Evolutionary conservation across 2,329 filamentous ascomycete genomes (phyloP).

Genomic region (Amauroascus verrucosus): DNA sequence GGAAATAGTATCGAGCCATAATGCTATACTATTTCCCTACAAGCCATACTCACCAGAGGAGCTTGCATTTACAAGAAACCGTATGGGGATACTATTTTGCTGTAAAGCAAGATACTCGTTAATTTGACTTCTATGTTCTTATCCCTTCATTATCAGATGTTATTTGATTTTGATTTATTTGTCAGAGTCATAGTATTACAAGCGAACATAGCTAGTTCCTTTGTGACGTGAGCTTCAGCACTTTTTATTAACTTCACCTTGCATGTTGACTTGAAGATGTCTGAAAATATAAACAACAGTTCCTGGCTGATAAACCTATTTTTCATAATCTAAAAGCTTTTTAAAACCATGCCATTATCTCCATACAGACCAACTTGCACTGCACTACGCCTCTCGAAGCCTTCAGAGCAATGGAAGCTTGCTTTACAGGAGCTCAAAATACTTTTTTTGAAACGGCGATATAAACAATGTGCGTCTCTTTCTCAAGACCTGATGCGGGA

Average conservation of each 20-base stretch:
- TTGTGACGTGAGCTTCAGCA: neutral
- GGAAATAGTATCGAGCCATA: too few relatives aligned
- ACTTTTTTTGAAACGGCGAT: constrained; percentile 30
- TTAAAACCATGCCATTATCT: constrained; percentile 1
- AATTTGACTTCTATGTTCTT: neutral
- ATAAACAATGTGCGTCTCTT: constrained; percentile 33
- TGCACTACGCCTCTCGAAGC: constrained; percentile 22
- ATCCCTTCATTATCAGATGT: neutral
- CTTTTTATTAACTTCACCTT: neutral
- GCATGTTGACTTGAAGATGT: neutral
- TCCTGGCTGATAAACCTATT: neutral
- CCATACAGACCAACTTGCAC: constrained; percentile 2
- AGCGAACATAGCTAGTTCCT: neutral
- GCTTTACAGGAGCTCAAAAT: constrained; percentile 28
- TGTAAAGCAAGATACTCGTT: neutral
- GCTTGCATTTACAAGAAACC: too few relatives aligned
- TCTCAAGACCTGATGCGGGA: constrained; percentile 25
- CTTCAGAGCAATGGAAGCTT: constrained; percentile 28
- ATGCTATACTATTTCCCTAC: too few relatives aligned
- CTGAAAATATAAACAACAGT: neutral
- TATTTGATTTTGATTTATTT: neutral
- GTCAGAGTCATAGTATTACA: neutral
- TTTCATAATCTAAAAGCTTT: neutral
- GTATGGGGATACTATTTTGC: too few relatives aligned
- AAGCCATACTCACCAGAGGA: too few relatives aligned